These are phyloP conservation scores for Penicillium sp. DNA, from an alignment of 2,329 filamentous ascomycete species.

Conservation along the genomic window DNA sequence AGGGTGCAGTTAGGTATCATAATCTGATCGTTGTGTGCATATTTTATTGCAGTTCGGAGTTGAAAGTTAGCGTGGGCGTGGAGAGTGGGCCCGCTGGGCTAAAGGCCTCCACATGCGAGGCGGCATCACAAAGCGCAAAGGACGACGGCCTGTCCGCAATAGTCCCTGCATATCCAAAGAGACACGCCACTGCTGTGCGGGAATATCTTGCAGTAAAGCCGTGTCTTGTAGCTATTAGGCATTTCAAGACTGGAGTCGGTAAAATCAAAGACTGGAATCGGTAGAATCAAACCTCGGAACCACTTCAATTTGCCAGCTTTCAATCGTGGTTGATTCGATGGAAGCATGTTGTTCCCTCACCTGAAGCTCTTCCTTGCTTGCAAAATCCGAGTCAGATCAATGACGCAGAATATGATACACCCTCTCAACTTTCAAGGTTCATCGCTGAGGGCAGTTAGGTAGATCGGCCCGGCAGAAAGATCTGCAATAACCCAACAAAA, in stretches of 20 bases:
- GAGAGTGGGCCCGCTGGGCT: slow-evolving; percentile 4
- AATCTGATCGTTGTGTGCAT: slow-evolving; percentile 5
- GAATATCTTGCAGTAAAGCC: neutral
- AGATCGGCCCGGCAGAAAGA: neutral
- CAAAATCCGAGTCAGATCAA: neutral
- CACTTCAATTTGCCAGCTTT: neutral
- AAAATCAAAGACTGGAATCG: neutral
- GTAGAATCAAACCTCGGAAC: neutral
- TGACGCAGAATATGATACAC: neutral
- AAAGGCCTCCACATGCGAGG: slow-evolving; percentile 3
- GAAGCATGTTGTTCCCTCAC: no score
- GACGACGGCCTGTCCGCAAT: slow-evolving; percentile 6
- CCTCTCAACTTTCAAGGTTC: neutral
- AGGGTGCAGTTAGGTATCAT: slow-evolving; percentile 10
- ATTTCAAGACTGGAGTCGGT: neutral
- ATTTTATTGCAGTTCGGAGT: neutral
- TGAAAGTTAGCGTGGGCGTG: slow-evolving; percentile 6
- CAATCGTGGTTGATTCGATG: neutral
- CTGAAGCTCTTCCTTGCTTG: neutral
- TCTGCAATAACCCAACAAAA: neutral
- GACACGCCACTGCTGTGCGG: neutral
- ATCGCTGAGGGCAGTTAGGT: neutral
- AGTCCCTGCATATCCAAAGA: slow-evolving; percentile 10
- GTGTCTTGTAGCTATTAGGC: neutral
- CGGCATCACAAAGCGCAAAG: neutral